Conservation (phyloP, 768 basidiomycete genomes). For the Lanmaoa pseudosensibilis region DNA sequence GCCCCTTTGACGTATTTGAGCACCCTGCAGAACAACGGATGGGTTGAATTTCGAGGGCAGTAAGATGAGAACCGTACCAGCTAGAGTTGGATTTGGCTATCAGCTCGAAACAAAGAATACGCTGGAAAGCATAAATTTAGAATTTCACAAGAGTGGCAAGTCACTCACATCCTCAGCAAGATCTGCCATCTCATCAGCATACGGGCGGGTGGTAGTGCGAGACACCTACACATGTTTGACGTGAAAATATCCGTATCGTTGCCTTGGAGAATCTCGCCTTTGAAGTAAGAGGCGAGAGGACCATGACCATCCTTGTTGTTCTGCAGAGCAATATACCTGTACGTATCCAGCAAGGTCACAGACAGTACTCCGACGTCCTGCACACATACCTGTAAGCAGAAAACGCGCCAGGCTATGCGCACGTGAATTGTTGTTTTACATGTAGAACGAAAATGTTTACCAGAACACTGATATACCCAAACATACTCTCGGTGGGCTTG, state of each 20-base stretch:
- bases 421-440: conserved; percentile 11
- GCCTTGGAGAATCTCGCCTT: conserved; percentile 86
- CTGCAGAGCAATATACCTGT: conserved; percentile 81
- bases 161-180: conserved; percentile 81
- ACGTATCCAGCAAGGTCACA: conserved; percentile 1
- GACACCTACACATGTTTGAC: conserved; percentile 86
- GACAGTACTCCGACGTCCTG: not conserved
- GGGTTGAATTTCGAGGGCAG: not conserved
- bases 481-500: conserved; percentile 84
- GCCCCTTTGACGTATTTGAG: conserved; percentile 95
- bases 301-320: conserved; percentile 82
- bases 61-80: conserved; percentile 51
- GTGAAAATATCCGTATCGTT: conserved; percentile 90
- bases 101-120: conserved; percentile 79
- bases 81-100: conserved; percentile 75
- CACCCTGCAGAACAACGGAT: conserved; percentile 56
- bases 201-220: not conserved
- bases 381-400: conserved; percentile 71
- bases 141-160: not conserved
- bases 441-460: conserved; percentile 38
- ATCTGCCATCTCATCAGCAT: conserved; percentile 45
- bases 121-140: conserved; percentile 43
- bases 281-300: conserved; percentile 94
- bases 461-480: conserved; percentile 96
- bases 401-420: conserved; percentile 82